phyloP scores from a whole-genome alignment of 1,284 basidiomycete genomes.

The Cryptococcus sp. region DNA sequence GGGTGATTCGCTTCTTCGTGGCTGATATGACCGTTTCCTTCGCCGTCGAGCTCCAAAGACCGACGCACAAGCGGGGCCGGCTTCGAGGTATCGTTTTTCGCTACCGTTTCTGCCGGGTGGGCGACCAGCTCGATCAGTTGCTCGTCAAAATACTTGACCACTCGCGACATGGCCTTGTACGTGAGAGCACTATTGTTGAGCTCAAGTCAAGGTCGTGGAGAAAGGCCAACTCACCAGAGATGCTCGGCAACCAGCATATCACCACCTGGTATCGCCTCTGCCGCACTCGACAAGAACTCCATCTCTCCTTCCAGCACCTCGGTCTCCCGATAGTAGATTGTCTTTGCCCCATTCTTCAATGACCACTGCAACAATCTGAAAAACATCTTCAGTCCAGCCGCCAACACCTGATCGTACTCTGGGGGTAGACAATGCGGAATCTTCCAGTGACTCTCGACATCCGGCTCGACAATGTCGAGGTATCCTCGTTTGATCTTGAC shows the following conservation, averaged over 20 bases:
- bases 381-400: constrained; percentile 83
- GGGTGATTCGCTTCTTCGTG: constrained; percentile 10
- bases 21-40: no score
- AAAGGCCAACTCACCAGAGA: constrained; percentile 77
- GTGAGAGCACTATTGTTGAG: constrained; percentile 61
- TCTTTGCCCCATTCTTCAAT: constrained; percentile 84
- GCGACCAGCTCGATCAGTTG: constrained; percentile 73
- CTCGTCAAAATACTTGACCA: constrained; percentile 88
- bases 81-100: not conserved
- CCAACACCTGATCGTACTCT: constrained; percentile 83
- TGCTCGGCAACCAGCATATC: constrained; percentile 90
- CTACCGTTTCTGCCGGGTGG: constrained; percentile 2
- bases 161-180: constrained; percentile 81
- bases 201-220: not conserved
- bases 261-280: constrained; percentile 79
- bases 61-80: not conserved
- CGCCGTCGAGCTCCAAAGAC: no score
- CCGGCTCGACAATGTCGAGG: constrained; percentile 76
- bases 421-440: constrained; percentile 79
- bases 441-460: constrained; percentile 81
- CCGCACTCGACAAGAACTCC: constrained; percentile 91
- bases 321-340: constrained; percentile 94
- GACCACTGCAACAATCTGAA: constrained; percentile 95
- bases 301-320: constrained; percentile 95
- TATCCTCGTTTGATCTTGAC: constrained; percentile 94